phyloP scores from a whole-genome alignment of 495 filamentous ascomycete genomes.

The Massariosphaeria phaeospora region DNA sequence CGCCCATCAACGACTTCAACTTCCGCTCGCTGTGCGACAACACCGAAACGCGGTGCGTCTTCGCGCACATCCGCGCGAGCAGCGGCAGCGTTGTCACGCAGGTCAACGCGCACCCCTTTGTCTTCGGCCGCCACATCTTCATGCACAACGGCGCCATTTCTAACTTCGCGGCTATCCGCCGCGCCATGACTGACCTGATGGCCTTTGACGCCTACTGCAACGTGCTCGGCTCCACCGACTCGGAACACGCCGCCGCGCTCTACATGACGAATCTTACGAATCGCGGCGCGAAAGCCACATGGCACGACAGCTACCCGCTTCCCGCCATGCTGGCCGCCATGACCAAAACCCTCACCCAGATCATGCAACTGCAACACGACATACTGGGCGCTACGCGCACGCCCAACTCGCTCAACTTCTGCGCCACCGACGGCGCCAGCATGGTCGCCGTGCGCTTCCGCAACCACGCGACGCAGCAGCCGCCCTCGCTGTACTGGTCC shows the following conservation, averaged over 20 bases:
- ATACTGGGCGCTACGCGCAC: constrained; percentile 37
- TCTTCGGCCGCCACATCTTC: constrained; percentile 48
- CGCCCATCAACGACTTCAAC: constrained; percentile 47
- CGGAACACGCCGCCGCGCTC: constrained; percentile 49
- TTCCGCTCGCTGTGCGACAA: constrained; percentile 46
- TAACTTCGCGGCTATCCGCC: constrained; percentile 42
- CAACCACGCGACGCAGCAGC: constrained; percentile 47
- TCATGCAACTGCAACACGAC: constrained; percentile 43
- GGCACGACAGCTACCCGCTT: constrained; percentile 41
- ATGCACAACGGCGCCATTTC: constrained; percentile 51
- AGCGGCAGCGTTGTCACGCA: constrained; percentile 42
- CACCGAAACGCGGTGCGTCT: constrained; percentile 40
- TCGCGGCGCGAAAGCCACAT: constrained; percentile 32
- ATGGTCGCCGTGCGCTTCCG: constrained; percentile 46
- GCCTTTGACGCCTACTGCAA: constrained; percentile 44
- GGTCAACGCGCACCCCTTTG: constrained; percentile 51
- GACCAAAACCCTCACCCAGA: constrained; percentile 39
- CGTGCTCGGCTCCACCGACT: constrained; percentile 47
- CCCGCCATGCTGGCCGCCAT: constrained; percentile 43
- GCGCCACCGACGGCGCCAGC: constrained; percentile 33
- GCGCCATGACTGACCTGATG: constrained; percentile 41
- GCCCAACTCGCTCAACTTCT: constrained; percentile 31
- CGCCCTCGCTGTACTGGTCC: constrained; percentile 47
- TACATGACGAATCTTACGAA: constrained; percentile 47
- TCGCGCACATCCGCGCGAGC: constrained; percentile 48